These are phyloP conservation scores for Cladophialophora bantiana DNA, from an alignment of 2,329 filamentous ascomycete species.

Conservation along the genomic window DNA sequence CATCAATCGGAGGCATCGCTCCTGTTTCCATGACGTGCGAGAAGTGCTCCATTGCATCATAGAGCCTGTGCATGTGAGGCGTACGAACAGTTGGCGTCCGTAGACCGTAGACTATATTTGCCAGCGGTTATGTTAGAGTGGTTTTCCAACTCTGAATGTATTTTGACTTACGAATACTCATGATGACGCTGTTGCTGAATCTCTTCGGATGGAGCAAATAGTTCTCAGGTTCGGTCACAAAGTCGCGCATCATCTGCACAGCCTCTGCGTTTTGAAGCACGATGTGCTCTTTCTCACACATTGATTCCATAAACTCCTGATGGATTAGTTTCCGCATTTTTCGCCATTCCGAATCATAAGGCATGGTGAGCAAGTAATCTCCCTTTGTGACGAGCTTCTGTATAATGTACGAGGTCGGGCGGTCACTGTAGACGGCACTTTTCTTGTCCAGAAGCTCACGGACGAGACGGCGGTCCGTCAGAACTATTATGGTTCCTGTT, in stretches of 20 bases:
- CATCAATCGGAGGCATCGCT: slow-evolving; percentile 58
- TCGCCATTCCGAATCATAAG: slow-evolving; percentile 56
- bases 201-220: slow-evolving; percentile 58
- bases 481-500: slow-evolving; percentile 49
- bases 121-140: background rate
- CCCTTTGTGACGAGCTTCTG: slow-evolving; percentile 54
- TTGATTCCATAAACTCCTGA: slow-evolving; percentile 53
- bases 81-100: slow-evolving; percentile 45
- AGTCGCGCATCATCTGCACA: slow-evolving; percentile 57
- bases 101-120: slow-evolving; percentile 45
- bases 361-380: slow-evolving; percentile 57
- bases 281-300: slow-evolving; percentile 51
- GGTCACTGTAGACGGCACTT: slow-evolving; percentile 52
- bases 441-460: slow-evolving; percentile 57
- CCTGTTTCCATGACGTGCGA: slow-evolving; percentile 56
- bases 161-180: slow-evolving; percentile 40
- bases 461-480: slow-evolving; percentile 51
- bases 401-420: slow-evolving; percentile 53
- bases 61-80: slow-evolving; percentile 49
- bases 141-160: no score
- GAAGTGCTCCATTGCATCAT: slow-evolving; percentile 54
- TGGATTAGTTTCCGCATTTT: slow-evolving; percentile 55
- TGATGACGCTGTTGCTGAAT: slow-evolving; percentile 59
- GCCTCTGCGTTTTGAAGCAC: slow-evolving; percentile 57
- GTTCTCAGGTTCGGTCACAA: slow-evolving; percentile 50